Base-by-base conservation (phyloP, 2,329 filamentous ascomycete species). In the Xylaria polymorpha region DNA sequence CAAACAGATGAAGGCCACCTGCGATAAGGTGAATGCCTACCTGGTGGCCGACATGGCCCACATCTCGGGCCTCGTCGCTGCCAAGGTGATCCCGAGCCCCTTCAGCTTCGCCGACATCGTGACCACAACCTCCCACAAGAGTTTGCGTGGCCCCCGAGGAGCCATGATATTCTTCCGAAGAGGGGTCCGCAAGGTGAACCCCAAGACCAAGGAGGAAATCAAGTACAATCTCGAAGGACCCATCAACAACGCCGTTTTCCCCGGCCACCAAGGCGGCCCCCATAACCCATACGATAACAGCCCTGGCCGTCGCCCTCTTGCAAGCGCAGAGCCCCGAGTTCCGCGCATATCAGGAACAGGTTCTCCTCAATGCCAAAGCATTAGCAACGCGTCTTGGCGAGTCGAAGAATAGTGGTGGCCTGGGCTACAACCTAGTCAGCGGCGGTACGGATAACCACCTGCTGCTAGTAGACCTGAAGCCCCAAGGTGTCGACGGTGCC, bases 281-380 rank as follows among this genome's bases (percentile, higher is more conserved):
- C 96, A 99, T 84, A 99, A 99, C 85, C 85, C 96, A 99, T 86
- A 99, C 96, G 75, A 99, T 99, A 81, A 97, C 96, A 43, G 96
- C 96, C 53, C 87, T 99, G 35, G 90, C 96, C 22, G 96, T 99
- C 58, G 96, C 96, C 14, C 87, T 99, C 68, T 97, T 97, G 84
- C 96, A 99, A 83, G 94, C 94, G 3, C 93, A 94, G 79, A 90
- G 90, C 6, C 89, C 91, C 58, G 94, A 97, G 79, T 99, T 99
- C 86, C 92, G 92, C 80, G 87, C 92, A 64, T 99, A 99, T 84
- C 96, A 99, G 83, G 86, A 93, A 77, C 91, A 93, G 78, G 94
- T 98, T 64, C 87, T 98, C 68, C 87, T 91, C 81, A 99, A 99
- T 80, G 92, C 96, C 60, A 94, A 97, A 83, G 91, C 94, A 3